These are phyloP conservation scores for Solanum verrucosum DNA, from an alignment of 257 asterid species.

Conservation along the genomic window DNA sequence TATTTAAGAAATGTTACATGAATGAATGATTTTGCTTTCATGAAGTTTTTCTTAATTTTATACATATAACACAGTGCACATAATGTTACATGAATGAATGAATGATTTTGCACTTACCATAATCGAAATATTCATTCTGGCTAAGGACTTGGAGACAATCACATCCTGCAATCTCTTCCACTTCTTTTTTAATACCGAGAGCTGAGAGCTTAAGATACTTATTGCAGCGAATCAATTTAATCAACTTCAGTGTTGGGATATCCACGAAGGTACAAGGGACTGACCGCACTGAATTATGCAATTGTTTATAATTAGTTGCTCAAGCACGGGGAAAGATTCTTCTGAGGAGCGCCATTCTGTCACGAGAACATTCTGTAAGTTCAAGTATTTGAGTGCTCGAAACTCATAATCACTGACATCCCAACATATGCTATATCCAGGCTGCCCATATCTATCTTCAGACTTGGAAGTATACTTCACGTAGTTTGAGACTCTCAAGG, in stretches of 20 bases:
- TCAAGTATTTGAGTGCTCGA: background rate
- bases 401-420: background rate
- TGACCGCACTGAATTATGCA: background rate
- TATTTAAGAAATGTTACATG: background rate
- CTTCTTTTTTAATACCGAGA: background rate
- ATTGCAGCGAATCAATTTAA: background rate
- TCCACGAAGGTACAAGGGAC: background rate
- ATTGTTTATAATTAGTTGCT: background rate
- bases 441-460: background rate
- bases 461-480: background rate
- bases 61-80: too few species aligned
- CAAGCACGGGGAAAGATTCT: background rate
- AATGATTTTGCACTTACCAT: too few species aligned
- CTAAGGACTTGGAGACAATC: background rate
- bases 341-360: background rate
- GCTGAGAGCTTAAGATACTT: background rate
- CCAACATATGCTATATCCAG: background rate
- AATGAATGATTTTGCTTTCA: background rate
- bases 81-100: too few species aligned
- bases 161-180: background rate
- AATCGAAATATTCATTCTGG: too few species aligned
- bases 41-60: too few species aligned
- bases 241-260: background rate
- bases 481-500: background rate
- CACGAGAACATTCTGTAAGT: background rate